Evolutionary conservation across 2,329 filamentous ascomycete species (phyloP), one percentile per base, ranked within the genome.

Genomic region (Phialophora verrucosa): DNA sequence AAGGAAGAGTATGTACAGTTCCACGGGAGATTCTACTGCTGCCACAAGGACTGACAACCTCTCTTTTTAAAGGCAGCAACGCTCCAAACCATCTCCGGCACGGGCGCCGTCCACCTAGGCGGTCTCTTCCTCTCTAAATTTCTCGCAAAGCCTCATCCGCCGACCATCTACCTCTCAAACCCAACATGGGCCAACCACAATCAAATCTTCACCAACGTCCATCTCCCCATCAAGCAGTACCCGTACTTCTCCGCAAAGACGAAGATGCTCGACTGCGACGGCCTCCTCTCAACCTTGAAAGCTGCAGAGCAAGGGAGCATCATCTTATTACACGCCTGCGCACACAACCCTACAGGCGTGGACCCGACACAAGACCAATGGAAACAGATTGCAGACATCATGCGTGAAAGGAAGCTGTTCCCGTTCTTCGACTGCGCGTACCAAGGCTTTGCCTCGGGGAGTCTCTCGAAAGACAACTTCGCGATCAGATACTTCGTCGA

Each of bases 161-260:
- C 90, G 72, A 87, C 89, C 66, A 87, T 96, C 81, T 97, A 97
- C 85, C 85, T 98, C 79, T 97, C 93, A 75, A 91, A 91, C 79
- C 95, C 95, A 61, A 99, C 95, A 69, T 99, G 95, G 95, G 93
- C 91, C 73, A 99, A 99, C 83, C 95, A 99, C 88, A 90, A 96
- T 83, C 95, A 98, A 81, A 97, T 99, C 84, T 97, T 99, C 83
- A 87, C 84, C 80, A 98, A 98, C 77, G 93, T 97, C 76, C 85
- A 87, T 73, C 84, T 98, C 32, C 82, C 87, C 38, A 87, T 92
- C 74, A 89, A 89, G 73, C 87, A 87, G 71, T 99, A 99, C 83
- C 95, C 94, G 58, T 99, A 99, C 85, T 99, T 97, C 83, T 90
- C 89, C 78, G 88, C 92, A 78, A 78, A 91, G 77, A 97, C 93